Evolutionary conservation across 176 grass and related monocot species (phyloP).

Genomic region (Juncus inflexus): DNA sequence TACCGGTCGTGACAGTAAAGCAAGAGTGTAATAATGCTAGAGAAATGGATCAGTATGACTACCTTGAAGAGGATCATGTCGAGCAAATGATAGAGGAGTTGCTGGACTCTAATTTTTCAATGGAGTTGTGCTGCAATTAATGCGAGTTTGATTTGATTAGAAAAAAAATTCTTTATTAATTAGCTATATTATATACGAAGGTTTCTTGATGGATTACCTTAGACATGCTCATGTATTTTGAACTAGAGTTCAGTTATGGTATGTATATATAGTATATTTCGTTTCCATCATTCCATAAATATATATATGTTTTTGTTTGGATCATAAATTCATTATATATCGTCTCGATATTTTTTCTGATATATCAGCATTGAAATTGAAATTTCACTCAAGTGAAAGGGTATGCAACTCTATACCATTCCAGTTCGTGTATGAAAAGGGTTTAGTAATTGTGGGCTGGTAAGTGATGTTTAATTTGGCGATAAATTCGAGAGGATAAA

Average conservation of each 20-base stretch:
- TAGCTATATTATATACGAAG: no score
- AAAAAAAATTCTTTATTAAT: no score
- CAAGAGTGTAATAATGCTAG: background rate
- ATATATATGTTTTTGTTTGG: no score
- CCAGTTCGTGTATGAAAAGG: background rate
- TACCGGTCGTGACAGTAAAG: background rate
- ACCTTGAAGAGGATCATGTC: slow-evolving; percentile 80
- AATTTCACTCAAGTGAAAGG: slow-evolving; percentile 8
- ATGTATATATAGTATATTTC: no score
- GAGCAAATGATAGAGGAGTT: slow-evolving; percentile 99
- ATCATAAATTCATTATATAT: no score
- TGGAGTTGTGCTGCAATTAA: slow-evolving; percentile 74
- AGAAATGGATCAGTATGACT: slow-evolving; percentile 35
- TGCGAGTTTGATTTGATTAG: background rate
- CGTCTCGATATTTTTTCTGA: no score
- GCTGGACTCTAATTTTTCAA: slow-evolving; percentile 82
- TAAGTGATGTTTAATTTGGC: slow-evolving; percentile 9
- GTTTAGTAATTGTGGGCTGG: background rate
- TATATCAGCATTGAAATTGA: background rate
- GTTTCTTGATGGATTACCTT: no score
- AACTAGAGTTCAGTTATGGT: background rate
- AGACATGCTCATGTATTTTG: no score
- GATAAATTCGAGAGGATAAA: background rate
- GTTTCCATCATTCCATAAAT: no score
- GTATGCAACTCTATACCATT: background rate